Evolutionary conservation across 2,329 filamentous ascomycete species (phyloP), one percentile per base, ranked within the genome.

Genomic region (Colletotrichum magnum): DNA sequence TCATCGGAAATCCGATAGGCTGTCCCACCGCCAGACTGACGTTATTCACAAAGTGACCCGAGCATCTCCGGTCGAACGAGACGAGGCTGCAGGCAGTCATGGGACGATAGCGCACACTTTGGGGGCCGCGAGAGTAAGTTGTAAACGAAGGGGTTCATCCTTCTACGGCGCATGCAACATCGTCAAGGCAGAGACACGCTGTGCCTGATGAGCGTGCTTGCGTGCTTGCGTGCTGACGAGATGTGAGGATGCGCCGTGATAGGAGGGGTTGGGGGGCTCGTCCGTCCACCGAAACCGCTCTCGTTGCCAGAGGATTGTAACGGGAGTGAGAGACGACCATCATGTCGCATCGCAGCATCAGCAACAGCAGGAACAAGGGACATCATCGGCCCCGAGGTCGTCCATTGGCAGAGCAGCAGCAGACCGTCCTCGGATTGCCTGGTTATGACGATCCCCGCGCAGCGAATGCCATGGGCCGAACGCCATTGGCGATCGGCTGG

Each of bases 391-490:
- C 18, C 48, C 39, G 50, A 65, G 48, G 28, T 41, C 66, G 63
- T 60, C 50, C 66, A 66, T 48, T 45, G 21, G 54, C 58, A 32
- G 6, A 65, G 50, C 58, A 56, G 21, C 63, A 28, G 3, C 41
- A 39, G 28, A 28, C 45, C 52, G 50, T 50, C 60, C 28, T 56
- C 15, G 64, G 15, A 24, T 41, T 54, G 6, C 26, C 39, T 52
- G 47, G 47, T 58, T 51, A 50, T 68, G 68, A 63, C 64, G 68
- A 68, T 70, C 64, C 47, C 45, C 28, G 32, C 52, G 16, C 39
- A 39, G 52, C 21, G 32, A 48, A 58, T 54, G 53, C 24, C 54
- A 52, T 56, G 65, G 66, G 66, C 32, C 43, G 51, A 26, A n/a
- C 15, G n/a, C 28, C 24, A 32, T 36, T 28, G 47, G 18, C 28